Evolutionary conservation across 805 yeast genomes (phyloP).

Genomic region (Starmerella bacillaris): DNA sequence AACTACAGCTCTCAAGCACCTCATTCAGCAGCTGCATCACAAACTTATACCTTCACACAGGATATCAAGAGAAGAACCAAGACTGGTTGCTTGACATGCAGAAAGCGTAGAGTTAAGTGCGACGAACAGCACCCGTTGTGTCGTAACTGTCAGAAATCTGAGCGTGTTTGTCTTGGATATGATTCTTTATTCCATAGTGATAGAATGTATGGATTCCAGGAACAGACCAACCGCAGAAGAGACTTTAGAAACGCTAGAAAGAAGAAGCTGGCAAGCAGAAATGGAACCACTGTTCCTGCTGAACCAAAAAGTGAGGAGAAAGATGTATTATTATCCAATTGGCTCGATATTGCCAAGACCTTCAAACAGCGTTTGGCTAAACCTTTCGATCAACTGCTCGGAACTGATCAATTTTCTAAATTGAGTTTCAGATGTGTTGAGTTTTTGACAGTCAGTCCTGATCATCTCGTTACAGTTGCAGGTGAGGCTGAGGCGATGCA

Average conservation of each 20-base stretch:
- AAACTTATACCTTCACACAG: background rate
- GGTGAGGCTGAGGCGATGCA: constrained; percentile 23
- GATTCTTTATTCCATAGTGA: constrained; percentile 26
- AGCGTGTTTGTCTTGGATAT: constrained; percentile 52
- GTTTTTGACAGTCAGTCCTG: constrained; percentile 6
- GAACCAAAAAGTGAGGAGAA: background rate
- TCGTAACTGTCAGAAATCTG: constrained; percentile 45
- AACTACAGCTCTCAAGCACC: background rate
- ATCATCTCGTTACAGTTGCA: constrained; percentile 12
- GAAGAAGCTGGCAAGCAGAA: background rate
- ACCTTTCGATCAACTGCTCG: constrained; percentile 17
- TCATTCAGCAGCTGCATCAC: background rate
- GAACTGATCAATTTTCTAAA: constrained; percentile 13
- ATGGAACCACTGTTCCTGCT: too few species aligned
- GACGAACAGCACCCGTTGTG: constrained; percentile 59
- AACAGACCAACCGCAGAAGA: constrained; percentile 1
- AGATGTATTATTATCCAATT: constrained; percentile 3
- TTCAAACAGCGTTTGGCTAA: constrained; percentile 17
- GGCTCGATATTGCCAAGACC: constrained; percentile 17
- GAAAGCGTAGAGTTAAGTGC: constrained; percentile 54
- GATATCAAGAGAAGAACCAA: constrained; percentile 33
- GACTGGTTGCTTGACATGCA: constrained; percentile 60
- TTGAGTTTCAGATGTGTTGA: constrained; percentile 9
- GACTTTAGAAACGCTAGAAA: background rate
- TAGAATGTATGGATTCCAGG: constrained; percentile 5